Base-by-base conservation (phyloP, 306 rosid genomes). In the Boehmeria nivea region DNA sequence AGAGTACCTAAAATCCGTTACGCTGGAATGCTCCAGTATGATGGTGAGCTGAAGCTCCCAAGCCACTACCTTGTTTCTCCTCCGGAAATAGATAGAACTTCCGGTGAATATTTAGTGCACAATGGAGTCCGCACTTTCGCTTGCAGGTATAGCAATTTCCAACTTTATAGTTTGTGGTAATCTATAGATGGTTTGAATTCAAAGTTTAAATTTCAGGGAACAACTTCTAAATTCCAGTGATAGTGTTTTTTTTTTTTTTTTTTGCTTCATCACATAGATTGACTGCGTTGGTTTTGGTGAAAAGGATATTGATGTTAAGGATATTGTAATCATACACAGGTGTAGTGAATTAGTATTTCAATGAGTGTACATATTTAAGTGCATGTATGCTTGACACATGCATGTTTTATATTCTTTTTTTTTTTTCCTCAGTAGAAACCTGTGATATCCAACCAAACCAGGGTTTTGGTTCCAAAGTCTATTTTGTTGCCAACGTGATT, bases 21-120 rank as follows among this genome's bases (percentile, higher is more conserved):
- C 64, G 95, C 96, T 73, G 99, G 99, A 49, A 87, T 93, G 99
- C 96, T 93, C 61, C 84, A 87, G 68, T 93, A 93, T 72, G 99
- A 93, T 39, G 99, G 99, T 55, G 96, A 93, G 73, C 68, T 93
- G 89, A 85, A 87, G 85, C 94, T 93, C 62, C 99, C 99, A 26
- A 78, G 47, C 63, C 80, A 64, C 23, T 93, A 93, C 84, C 96
- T 93, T 73, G 99, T 93, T 55, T 72, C 86, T 22, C 99, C 99
- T 42, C 99, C 99, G 23, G 94, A 83, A 76, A 93, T 93, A 5
- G 99, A 93, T 0, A 83, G 96, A 83, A 93, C 99, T 23, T 93
- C 99, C 60, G 99, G 99, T 53, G 99, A 93, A 88, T 93, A 87
- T 77, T 76, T 93, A 18, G 94, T 84, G 38, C 37, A 85, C 34